Percentiles rank a stretch among this genome's conserved stretches.
These are phyloP conservation scores for Amniculicola lignicola DNA, from an alignment of 495 filamentous ascomycete genomes.

Conservation along the genomic window DNA sequence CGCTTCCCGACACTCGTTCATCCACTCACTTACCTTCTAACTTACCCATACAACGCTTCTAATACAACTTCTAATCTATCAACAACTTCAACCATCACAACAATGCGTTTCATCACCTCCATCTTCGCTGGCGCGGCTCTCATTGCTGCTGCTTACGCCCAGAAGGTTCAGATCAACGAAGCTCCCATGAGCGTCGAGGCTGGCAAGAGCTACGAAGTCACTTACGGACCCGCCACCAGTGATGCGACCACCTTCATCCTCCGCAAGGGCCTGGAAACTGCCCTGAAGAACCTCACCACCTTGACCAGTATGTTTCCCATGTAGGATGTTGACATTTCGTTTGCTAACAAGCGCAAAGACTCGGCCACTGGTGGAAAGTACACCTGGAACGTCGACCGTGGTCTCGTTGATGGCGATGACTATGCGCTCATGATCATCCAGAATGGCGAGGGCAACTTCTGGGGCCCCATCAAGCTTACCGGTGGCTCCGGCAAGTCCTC, in stretches of 20 bases:
- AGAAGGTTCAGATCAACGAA: slow-evolving; percentile 34
- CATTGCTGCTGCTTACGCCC: slow-evolving; percentile 35
- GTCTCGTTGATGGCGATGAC: slow-evolving; percentile 33
- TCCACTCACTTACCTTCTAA: slow-evolving; percentile 1
- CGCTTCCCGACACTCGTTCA: slow-evolving; percentile 28
- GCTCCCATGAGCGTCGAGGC: slow-evolving; percentile 15
- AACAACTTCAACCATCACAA: background rate
- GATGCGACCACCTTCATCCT: slow-evolving; percentile 39
- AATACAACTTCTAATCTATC: slow-evolving; percentile 17
- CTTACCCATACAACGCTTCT: slow-evolving; percentile 1
- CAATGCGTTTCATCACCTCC: slow-evolving; percentile 40
- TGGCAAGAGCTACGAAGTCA: slow-evolving; percentile 22
- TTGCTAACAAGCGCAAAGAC: slow-evolving; percentile 4
- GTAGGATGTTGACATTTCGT: background rate
- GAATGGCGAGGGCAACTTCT: slow-evolving; percentile 40
- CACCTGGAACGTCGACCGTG: slow-evolving; percentile 33
- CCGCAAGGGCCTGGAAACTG: slow-evolving; percentile 31
- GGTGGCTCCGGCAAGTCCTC: slow-evolving; percentile 26
- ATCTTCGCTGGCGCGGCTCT: slow-evolving; percentile 34
- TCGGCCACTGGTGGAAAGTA: slow-evolving; percentile 29
- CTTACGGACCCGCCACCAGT: slow-evolving; percentile 28
- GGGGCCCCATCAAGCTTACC: slow-evolving; percentile 35
- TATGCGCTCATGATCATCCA: slow-evolving; percentile 42
- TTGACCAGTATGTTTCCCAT: slow-evolving; percentile 27
- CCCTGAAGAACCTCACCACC: slow-evolving; percentile 31